Conservation (phyloP, 495 filamentous ascomycete species). For the Talaromyces adpressus region DNA sequence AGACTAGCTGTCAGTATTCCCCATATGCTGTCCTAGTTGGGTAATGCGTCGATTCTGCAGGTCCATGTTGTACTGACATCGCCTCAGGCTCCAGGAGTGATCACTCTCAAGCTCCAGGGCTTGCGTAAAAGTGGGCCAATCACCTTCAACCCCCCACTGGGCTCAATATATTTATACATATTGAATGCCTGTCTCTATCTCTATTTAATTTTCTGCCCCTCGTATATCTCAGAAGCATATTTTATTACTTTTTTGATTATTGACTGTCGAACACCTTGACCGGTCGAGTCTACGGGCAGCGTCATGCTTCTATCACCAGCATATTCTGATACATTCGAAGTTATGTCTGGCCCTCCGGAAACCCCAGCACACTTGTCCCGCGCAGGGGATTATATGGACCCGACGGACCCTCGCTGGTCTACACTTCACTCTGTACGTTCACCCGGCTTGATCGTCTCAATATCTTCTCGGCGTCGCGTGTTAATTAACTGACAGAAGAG, state of each 20-base stretch:
- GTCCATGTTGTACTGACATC: background rate
- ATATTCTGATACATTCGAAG: constrained; percentile 1
- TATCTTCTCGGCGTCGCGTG: background rate
- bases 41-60: background rate
- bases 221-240: background rate
- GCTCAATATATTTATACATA: background rate
- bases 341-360: constrained; percentile 8
- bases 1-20: background rate
- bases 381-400: constrained; percentile 25
- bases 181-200: background rate
- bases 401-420: constrained; percentile 24
- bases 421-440: constrained; percentile 27
- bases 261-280: background rate
- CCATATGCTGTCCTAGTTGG: background rate
- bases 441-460: background rate
- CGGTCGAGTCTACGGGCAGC: background rate
- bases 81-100: background rate
- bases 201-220: background rate
- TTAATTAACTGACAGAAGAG: constrained; percentile 2
- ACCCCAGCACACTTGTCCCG: constrained; percentile 19
- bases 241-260: background rate
- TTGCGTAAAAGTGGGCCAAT: background rate
- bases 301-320: constrained; percentile 4
- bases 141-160: background rate
- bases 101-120: background rate